Evolutionary conservation across 2,329 filamentous ascomycete species (phyloP).

Genomic region (Aspergillus transmontanensis): DNA sequence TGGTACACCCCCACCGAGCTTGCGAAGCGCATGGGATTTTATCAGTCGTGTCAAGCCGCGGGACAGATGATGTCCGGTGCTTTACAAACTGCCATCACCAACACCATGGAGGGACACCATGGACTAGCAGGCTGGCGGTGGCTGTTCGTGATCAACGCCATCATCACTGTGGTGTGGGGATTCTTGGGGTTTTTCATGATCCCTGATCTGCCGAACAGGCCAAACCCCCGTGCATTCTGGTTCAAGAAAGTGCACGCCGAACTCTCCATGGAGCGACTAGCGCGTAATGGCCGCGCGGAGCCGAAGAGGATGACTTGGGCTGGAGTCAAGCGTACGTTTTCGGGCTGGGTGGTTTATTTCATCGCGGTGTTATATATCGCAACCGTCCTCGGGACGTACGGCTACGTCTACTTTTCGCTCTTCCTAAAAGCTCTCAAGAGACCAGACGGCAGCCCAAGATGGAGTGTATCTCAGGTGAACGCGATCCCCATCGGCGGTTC

Average conservation of each 20-base stretch:
- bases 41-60: constrained; percentile 32
- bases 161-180: constrained; percentile 42
- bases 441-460: background rate
- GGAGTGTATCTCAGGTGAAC: constrained; percentile 1
- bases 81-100: constrained; percentile 33
- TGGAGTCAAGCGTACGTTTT: background rate
- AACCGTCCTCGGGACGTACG: background rate
- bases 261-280: background rate
- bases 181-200: constrained; percentile 39
- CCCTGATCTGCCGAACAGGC: constrained; percentile 41
- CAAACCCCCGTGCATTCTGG: background rate
- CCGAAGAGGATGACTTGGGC: constrained; percentile 1
- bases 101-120: constrained; percentile 32
- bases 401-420: constrained; percentile 2
- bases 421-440: background rate
- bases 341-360: constrained; percentile 1
- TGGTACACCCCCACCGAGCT: constrained; percentile 24
- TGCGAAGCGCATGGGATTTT: constrained; percentile 37
- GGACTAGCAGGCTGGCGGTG: constrained; percentile 40
- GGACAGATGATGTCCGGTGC: constrained; percentile 36
- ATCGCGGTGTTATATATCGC: background rate
- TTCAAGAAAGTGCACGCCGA: background rate
- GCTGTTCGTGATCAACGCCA: constrained; percentile 42
- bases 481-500: constrained; percentile 1
- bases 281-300: background rate